Conservation (phyloP, 2,329 filamentous ascomycete species). For the Xylariales sp. region DNA sequence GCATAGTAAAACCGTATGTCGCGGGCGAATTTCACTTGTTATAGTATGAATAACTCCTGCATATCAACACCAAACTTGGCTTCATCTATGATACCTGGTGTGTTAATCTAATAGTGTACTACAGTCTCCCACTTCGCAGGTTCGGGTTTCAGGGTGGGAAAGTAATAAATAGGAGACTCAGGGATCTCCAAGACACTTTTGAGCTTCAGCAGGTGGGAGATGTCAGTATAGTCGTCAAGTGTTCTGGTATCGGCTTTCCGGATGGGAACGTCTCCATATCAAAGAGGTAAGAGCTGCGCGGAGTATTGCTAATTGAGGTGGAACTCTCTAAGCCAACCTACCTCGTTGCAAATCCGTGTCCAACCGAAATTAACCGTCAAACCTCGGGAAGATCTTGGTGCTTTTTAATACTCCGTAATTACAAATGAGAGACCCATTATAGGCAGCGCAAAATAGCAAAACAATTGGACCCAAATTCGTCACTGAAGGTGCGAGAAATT, state of each 20-base stretch:
- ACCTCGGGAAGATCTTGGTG: too few relatives aligned
- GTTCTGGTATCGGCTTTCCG: slow-evolving; percentile 39
- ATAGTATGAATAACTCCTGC: slow-evolving; percentile 30
- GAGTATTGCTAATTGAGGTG: neutral
- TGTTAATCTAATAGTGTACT: slow-evolving; percentile 51
- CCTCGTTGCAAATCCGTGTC: neutral
- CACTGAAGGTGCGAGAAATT: too few relatives aligned
- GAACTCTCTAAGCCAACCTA: neutral
- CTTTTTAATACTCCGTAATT: too few relatives aligned
- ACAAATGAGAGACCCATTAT: too few relatives aligned
- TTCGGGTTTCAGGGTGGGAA: slow-evolving; percentile 33
- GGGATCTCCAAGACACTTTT: slow-evolving; percentile 33
- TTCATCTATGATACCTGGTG: slow-evolving; percentile 51
- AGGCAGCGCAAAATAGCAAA: too few relatives aligned
- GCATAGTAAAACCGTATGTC: too few relatives aligned
- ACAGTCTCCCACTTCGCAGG: slow-evolving; percentile 38
- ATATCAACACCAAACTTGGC: slow-evolving; percentile 33
- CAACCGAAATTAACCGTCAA: too few relatives aligned
- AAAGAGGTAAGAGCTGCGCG: slow-evolving; percentile 24
- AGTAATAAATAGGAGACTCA: slow-evolving; percentile 28
- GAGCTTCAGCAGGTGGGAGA: slow-evolving; percentile 19
- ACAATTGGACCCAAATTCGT: too few relatives aligned
- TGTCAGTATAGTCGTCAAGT: slow-evolving; percentile 36
- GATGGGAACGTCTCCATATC: slow-evolving; percentile 38
- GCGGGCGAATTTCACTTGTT: too few relatives aligned